Evolutionary conservation across 179 eudicot species (phyloP).

Genomic region (Vitellaria paradoxa): DNA sequence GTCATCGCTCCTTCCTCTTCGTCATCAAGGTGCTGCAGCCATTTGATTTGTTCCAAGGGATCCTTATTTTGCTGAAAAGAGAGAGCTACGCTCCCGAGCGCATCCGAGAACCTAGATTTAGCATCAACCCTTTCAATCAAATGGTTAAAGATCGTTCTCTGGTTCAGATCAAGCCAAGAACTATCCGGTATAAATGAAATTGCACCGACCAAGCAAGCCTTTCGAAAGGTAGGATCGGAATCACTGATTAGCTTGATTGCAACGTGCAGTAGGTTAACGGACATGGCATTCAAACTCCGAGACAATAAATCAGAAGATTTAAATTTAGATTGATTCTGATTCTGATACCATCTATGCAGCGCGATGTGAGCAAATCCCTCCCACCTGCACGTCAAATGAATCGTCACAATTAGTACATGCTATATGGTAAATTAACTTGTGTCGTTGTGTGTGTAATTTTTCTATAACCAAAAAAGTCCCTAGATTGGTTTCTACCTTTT

Average conservation of each 20-base stretch:
- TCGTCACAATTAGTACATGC: neutral
- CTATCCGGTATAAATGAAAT: conserved; percentile 32
- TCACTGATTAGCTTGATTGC: conserved; percentile 53
- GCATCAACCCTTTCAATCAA: conserved; percentile 36
- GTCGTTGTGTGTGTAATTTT: neutral
- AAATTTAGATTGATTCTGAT: conserved; percentile 13
- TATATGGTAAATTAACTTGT: neutral
- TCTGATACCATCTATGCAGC: conserved; percentile 51
- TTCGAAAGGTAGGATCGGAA: conserved; percentile 51
- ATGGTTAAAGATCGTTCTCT: conserved; percentile 44
- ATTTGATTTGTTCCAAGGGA: conserved; percentile 52
- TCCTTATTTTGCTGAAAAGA: conserved; percentile 51
- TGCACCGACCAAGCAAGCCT: conserved; percentile 86
- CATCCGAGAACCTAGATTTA: conserved; percentile 47
- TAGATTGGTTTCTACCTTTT: neutral
- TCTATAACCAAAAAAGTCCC: neutral
- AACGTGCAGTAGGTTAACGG: conserved; percentile 56
- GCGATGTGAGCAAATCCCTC: conserved; percentile 82
- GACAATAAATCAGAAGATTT: conserved; percentile 14
- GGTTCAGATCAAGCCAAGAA: conserved; percentile 39
- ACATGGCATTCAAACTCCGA: conserved; percentile 27
- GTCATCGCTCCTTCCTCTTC: conserved; percentile 18
- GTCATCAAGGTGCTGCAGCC: conserved; percentile 52
- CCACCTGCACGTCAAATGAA: conserved; percentile 51
- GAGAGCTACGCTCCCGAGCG: conserved; percentile 34